Conservation (phyloP, 495 filamentous ascomycete species). For the Xylaria longipes region DNA sequence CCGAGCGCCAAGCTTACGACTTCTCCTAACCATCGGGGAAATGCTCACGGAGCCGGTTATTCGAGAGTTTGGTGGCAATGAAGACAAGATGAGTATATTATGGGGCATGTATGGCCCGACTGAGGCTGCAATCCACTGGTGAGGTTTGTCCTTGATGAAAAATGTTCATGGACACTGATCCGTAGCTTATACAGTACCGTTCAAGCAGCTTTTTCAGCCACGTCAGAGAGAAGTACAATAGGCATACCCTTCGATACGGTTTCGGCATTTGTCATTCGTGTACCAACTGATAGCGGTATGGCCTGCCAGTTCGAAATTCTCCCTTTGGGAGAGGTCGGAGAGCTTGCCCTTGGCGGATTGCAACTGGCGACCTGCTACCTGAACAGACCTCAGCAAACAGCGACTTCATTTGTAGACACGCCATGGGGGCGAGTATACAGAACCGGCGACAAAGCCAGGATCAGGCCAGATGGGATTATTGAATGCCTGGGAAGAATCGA, state of each 20-base stretch:
- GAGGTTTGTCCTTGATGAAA: constrained; percentile 18
- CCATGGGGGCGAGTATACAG: constrained; percentile 71
- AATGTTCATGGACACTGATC: background rate
- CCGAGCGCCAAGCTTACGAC: constrained; percentile 64
- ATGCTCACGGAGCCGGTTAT: constrained; percentile 79
- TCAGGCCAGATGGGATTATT: constrained; percentile 70
- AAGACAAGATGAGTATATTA: constrained; percentile 58
- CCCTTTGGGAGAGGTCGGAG: constrained; percentile 72
- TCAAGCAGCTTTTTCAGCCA: constrained; percentile 41
- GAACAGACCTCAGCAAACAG: constrained; percentile 79
- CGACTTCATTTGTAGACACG: constrained; percentile 67
- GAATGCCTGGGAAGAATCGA: constrained; percentile 84
- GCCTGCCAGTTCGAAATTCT: constrained; percentile 55
- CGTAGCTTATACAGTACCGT: constrained; percentile 42
- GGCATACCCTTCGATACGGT: constrained; percentile 77
- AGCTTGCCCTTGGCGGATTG: constrained; percentile 80
- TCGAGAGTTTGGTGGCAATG: constrained; percentile 69
- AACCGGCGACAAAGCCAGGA: constrained; percentile 82
- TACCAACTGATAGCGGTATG: constrained; percentile 31
- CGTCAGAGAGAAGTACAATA: constrained; percentile 67
- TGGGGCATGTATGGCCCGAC: constrained; percentile 91
- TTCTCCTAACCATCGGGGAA: constrained; percentile 84
- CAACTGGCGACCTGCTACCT: constrained; percentile 84
- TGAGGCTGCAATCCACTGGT: constrained; percentile 79
- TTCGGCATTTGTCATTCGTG: constrained; percentile 70